Evolutionary conservation across 2,329 filamentous ascomycete genomes (phyloP).

Genomic region (Cytospora piceae): DNA sequence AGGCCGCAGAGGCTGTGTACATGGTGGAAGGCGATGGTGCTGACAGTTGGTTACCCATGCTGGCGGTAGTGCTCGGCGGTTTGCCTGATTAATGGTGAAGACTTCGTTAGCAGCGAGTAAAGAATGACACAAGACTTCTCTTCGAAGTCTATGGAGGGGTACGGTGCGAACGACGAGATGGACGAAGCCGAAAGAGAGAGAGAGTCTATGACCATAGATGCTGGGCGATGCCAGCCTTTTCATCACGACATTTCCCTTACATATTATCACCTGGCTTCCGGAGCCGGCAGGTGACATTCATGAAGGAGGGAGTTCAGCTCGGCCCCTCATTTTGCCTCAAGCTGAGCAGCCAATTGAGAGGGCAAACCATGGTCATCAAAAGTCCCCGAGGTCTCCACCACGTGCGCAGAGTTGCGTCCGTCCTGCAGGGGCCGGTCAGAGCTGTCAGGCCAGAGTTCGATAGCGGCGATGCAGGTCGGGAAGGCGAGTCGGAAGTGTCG

Average conservation of each 20-base stretch:
- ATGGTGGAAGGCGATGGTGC: constrained; percentile 24
- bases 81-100: not conserved
- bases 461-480: constrained; percentile 12
- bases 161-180: too few relatives aligned
- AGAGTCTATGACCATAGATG: too few relatives aligned
- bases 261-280: not conserved
- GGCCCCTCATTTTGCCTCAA: not conserved
- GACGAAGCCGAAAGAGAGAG: too few relatives aligned
- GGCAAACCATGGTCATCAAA: constrained; percentile 5
- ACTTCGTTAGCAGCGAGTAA: not conserved
- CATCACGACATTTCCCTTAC: not conserved
- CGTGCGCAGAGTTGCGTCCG: not conserved
- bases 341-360: constrained; percentile 2
- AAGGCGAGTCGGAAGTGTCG: too few relatives aligned
- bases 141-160: too few relatives aligned
- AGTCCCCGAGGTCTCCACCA: not conserved
- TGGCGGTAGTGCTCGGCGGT: not conserved
- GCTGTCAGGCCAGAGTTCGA: not conserved
- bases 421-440: not conserved
- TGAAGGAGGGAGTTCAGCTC: not conserved
- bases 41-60: constrained; percentile 27
- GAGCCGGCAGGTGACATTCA: not conserved
- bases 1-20: constrained; percentile 37
- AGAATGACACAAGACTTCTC: too few relatives aligned
- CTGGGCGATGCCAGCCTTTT: not conserved